phyloP scores from a whole-genome alignment of 345 rosid species.

The Microcos paniculata region DNA sequence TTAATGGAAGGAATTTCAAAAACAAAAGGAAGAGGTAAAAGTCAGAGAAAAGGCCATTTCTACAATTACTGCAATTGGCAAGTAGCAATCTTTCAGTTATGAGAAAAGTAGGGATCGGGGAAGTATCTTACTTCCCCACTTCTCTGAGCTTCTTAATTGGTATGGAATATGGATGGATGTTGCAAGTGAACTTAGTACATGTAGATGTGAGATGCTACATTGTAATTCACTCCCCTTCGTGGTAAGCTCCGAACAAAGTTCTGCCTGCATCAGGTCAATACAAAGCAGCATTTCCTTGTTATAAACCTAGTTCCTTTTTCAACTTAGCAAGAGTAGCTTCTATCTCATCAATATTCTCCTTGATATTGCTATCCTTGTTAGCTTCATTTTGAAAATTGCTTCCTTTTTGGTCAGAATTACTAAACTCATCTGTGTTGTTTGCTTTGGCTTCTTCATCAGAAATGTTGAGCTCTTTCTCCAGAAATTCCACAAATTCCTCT shows the following conservation, averaged over 20 bases:
- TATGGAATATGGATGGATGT: background rate
- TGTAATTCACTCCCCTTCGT: background rate
- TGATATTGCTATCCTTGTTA: constrained; percentile 50
- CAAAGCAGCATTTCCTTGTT: constrained; percentile 16
- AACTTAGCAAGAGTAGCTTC: constrained; percentile 86
- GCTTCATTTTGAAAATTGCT: constrained; percentile 24
- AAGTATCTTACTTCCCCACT: background rate
- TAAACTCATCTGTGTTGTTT: constrained; percentile 23
- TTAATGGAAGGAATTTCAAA: background rate
- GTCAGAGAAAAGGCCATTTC: background rate
- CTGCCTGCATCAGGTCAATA: background rate
- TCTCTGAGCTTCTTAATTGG: background rate
- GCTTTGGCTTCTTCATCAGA: constrained; percentile 45
- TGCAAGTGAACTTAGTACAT: background rate
- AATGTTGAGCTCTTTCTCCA: constrained; percentile 83
- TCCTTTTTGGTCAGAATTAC: constrained; percentile 33
- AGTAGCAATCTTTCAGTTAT: background rate
- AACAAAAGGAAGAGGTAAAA: background rate
- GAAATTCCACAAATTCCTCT: constrained; percentile 92
- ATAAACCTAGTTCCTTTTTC: constrained; percentile 87
- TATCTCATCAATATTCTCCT: constrained; percentile 76
- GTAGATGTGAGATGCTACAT: background rate
- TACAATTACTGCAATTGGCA: background rate
- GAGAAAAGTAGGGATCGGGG: background rate
- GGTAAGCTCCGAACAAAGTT: background rate